These are phyloP conservation scores for Omphalotus guepiniiformis DNA, from an alignment of 768 basidiomycete genomes.

Conservation along the genomic window DNA sequence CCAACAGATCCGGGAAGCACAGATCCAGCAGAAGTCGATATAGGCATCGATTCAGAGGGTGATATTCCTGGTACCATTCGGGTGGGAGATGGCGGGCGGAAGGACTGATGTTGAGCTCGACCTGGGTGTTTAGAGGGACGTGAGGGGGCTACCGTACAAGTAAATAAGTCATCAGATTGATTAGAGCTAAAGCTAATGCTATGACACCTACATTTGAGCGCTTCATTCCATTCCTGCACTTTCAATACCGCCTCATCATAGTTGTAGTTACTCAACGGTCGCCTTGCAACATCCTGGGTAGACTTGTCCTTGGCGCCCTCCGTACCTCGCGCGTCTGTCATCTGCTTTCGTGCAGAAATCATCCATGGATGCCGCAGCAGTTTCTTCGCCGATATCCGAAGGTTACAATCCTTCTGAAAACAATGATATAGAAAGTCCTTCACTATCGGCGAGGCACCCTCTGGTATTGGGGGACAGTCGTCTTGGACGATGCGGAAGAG, in stretches of 20 bases:
- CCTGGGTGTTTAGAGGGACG: slow-evolving; percentile 66
- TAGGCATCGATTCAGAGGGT: too few relatives aligned
- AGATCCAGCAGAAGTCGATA: too few relatives aligned
- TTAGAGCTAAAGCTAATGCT: too few relatives aligned
- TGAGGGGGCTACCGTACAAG: slow-evolving; percentile 52
- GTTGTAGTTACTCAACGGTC: slow-evolving; percentile 72
- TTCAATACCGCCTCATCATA: slow-evolving; percentile 92
- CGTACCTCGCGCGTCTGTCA: slow-evolving; percentile 36
- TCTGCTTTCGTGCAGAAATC: slow-evolving; percentile 76
- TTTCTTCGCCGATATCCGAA: slow-evolving; percentile 92
- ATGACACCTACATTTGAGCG: too few relatives aligned
- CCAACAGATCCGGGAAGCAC: too few relatives aligned
- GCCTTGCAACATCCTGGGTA: slow-evolving; percentile 26
- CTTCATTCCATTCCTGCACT: slow-evolving; percentile 99
- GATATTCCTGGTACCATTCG: too few relatives aligned
- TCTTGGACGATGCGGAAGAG: slow-evolving; percentile 98
- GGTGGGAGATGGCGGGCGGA: slow-evolving; percentile 41
- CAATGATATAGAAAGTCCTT: slow-evolving; percentile 97
- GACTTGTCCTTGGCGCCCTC: slow-evolving; percentile 18
- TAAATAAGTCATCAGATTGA: slow-evolving; percentile 10
- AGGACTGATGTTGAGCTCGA: slow-evolving; percentile 40
- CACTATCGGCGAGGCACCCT: slow-evolving; percentile 90
- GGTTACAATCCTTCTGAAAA: slow-evolving; percentile 96
- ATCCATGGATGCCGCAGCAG: slow-evolving; percentile 95
- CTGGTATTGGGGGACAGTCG: slow-evolving; percentile 94